Evolutionary conservation across 805 yeast genomes (phyloP).

Genomic region (Kluyveromyces nonfermentans): DNA sequence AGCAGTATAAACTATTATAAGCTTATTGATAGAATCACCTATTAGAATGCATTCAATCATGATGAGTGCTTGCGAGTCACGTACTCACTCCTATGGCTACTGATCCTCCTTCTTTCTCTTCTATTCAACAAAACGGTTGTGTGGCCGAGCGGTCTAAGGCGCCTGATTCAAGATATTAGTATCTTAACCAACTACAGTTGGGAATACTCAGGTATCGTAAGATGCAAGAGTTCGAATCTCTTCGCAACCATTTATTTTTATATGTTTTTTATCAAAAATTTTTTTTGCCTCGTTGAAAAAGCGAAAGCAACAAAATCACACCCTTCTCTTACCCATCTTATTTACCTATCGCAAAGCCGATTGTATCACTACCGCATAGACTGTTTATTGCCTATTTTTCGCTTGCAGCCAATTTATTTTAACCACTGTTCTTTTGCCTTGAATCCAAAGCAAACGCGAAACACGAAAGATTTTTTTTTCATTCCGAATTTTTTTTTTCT

Average conservation of each 20-base stretch:
- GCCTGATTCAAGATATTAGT: constrained; percentile 20
- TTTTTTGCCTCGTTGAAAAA: too few species aligned
- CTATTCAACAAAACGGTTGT: constrained; percentile 10
- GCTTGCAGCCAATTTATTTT: not conserved
- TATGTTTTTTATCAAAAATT: constrained; percentile 1
- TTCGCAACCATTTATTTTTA: constrained; percentile 19
- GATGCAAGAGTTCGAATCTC: constrained; percentile 26
- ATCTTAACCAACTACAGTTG: constrained; percentile 15
- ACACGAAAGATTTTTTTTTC: constrained; percentile 3
- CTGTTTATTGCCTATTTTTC: too few species aligned
- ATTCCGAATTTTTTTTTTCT: not conserved
- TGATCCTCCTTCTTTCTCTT: not conserved
- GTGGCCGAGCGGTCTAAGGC: constrained; percentile 28
- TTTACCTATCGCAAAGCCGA: too few species aligned
- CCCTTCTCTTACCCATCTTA: too few species aligned
- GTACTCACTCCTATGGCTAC: too few species aligned
- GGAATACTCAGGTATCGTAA: constrained; percentile 24
- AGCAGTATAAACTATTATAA: too few species aligned
- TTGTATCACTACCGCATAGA: too few species aligned
- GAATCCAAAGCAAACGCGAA: constrained; percentile 1
- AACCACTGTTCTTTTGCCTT: not conserved
- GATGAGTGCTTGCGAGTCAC: too few species aligned
- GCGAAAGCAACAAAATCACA: too few species aligned
- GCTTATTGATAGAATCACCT: too few species aligned
- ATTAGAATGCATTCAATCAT: too few species aligned